phyloP scores from a whole-genome alignment of 83 land plant species.

The Diphasiastrum complanatum region DNA sequence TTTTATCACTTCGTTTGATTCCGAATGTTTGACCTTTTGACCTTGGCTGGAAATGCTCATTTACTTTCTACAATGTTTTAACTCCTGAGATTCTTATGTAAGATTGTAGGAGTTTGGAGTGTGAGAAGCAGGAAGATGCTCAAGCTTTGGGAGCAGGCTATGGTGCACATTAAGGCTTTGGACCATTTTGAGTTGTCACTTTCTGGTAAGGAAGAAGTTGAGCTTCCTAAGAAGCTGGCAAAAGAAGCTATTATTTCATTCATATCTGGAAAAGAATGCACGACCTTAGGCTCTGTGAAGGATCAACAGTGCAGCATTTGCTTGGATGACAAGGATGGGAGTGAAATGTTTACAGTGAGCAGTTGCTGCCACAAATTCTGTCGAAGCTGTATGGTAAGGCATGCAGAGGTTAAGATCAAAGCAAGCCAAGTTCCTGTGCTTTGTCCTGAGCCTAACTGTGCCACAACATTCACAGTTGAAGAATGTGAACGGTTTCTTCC shows the following conservation, averaged over 20 bases:
- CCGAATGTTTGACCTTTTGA: too few relatives aligned
- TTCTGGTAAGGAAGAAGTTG: conserved; percentile 30
- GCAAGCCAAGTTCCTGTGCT: conserved; percentile 56
- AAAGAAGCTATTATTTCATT: conserved; percentile 45
- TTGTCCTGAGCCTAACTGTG: conserved; percentile 68
- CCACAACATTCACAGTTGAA: conserved; percentile 36
- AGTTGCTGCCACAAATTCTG: conserved; percentile 74
- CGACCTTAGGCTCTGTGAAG: conserved; percentile 3
- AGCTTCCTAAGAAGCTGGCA: conserved; percentile 36
- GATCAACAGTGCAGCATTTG: conserved; percentile 42
- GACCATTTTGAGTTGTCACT: conserved; percentile 43
- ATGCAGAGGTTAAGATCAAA: conserved; percentile 53
- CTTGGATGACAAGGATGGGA: conserved; percentile 44
- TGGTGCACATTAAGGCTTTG: conserved; percentile 39
- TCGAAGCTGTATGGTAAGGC: conserved; percentile 46
- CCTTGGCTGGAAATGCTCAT: neutral
- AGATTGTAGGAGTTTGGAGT: conserved; percentile 18
- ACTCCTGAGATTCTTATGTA: neutral
- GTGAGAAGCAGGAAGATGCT: neutral
- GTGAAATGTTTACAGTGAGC: conserved; percentile 39
- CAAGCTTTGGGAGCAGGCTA: neutral
- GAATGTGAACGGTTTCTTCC: conserved; percentile 65
- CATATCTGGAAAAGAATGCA: conserved; percentile 16
- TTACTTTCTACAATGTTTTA: neutral
- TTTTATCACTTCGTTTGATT: too few relatives aligned